A percentile compares a stretch with the other conserved stretches of the same genome.
Conservation (phyloP, 768 basidiomycete species). For the Xerocomellus dryophilus region DNA sequence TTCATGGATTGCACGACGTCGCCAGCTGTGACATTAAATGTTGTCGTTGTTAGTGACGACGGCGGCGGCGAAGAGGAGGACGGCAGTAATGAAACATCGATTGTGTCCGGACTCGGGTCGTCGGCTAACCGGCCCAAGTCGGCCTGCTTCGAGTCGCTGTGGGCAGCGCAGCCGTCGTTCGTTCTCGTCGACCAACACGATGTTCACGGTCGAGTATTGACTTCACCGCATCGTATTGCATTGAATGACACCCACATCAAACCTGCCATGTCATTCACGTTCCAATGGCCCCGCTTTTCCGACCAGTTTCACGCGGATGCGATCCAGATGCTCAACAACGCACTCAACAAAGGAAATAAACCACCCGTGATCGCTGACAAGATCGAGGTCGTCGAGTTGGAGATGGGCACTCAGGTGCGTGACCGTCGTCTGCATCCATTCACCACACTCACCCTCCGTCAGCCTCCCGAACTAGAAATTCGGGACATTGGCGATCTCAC, state of each 20-base stretch:
- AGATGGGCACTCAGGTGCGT: slow-evolving; percentile 94
- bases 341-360: slow-evolving; percentile 95
- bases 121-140: slow-evolving; percentile 4
- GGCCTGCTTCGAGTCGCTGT: background rate
- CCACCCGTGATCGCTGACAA: slow-evolving; percentile 96
- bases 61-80: background rate
- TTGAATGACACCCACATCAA: background rate
- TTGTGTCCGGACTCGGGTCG: background rate
- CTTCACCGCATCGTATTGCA: background rate
- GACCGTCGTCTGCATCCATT: background rate
- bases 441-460: slow-evolving; percentile 1
- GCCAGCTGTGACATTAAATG: slow-evolving; percentile 20
- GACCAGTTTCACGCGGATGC: slow-evolving; percentile 97
- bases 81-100: too few species aligned
- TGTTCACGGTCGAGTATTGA: slow-evolving; percentile 16
- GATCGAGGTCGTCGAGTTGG: slow-evolving; percentile 97
- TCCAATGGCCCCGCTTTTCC: slow-evolving; percentile 96
- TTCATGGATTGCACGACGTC: slow-evolving; percentile 47
- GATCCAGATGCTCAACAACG: slow-evolving; percentile 93
- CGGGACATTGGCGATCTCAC: slow-evolving; percentile 97
- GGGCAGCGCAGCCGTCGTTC: background rate
- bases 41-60: slow-evolving; percentile 9
- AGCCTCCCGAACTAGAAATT: slow-evolving; percentile 97
- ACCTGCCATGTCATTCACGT: slow-evolving; percentile 74
- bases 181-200: slow-evolving; percentile 17